Base-by-base conservation (phyloP, 768 basidiomycete genomes). In the Mycena filopes region DNA sequence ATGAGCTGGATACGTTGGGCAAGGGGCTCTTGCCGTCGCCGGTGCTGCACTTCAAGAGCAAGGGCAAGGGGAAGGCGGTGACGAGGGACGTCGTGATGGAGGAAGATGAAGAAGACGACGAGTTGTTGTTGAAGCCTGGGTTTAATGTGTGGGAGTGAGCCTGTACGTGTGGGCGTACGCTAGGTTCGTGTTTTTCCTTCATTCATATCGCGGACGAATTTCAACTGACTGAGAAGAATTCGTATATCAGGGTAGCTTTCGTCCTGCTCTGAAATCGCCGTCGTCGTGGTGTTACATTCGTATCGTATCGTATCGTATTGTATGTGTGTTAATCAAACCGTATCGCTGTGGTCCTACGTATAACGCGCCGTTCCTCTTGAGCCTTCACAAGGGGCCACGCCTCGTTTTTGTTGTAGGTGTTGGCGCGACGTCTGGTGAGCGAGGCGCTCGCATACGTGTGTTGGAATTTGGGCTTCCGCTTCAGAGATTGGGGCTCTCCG, bases 91-190 rank as follows among this genome's bases (percentile, higher is more conserved):
- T 46, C 3, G 68, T 60, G 43, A 49, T 65, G 38, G 53, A 49
- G 26, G 65, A 66, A 38, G 67, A 70, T 18, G 68, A 71, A 31
- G 69, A 68, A 33, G 72, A 74, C 13, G 73, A 74, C 48, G 73
- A 74, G 58, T 38, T 74, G 43, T 60, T 74, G 61, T 56, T 74
- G 48, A 72, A 70, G 58, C 68, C 70, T 21, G 64, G 64, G 8
- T 60, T 49, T 26, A 59, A 64, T 60, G 48, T 66, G 4, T 69
- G 63, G 68, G 64, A 65, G 38, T 63, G n/a, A 59, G 47, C 47
- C 36, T n/a, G n/a, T n/a, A 64, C 57, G 48, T 66, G 4, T 69
- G 63, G 68, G 64, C 60, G 38, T 63, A 16, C 54, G 47, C 47
- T 26, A 28, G 51, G 64, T 47, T 8, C 5, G 28, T 8, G 25